phyloP scores from a whole-genome alignment of 2,329 filamentous ascomycete genomes.

The Trichoderma harzianum region DNA sequence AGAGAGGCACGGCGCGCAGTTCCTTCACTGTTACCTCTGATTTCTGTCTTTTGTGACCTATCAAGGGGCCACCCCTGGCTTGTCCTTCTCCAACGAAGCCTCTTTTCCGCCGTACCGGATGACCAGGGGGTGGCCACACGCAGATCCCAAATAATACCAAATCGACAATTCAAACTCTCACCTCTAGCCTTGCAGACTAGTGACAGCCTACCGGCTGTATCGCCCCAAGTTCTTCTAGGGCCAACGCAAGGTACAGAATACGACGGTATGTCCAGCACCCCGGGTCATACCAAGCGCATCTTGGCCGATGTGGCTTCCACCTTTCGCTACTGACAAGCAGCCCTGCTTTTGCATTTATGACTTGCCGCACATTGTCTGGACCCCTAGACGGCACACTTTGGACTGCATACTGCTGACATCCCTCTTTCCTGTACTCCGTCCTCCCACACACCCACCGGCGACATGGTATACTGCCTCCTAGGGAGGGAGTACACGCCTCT shows the following conservation, averaged over 20 bases:
- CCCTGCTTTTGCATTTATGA: conserved; percentile 8
- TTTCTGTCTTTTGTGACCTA: not conserved
- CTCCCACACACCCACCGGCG: conserved; percentile 8
- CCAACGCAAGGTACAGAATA: conserved; percentile 20
- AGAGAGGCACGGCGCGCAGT: not conserved
- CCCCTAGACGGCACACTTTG: conserved; percentile 4
- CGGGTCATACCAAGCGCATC: conserved; percentile 4
- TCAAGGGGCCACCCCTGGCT: conserved; percentile 1
- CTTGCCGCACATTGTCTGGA: conserved; percentile 1
- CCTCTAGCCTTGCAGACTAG: conserved; percentile 23
- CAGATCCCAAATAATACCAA: conserved; percentile 24
- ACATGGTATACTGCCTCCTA: not conserved
- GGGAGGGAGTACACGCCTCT: not conserved
- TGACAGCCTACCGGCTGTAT: conserved; percentile 20
- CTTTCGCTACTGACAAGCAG: conserved; percentile 5
- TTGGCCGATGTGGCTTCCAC: conserved; percentile 6
- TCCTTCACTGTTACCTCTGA: not conserved
- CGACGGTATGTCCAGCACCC: conserved; percentile 16
- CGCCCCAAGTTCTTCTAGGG: conserved; percentile 10
- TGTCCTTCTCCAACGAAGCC: conserved; percentile 14
- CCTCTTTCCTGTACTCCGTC: conserved; percentile 1
- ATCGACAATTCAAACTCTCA: conserved; percentile 18
- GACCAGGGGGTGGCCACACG: conserved; percentile 24
- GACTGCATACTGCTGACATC: conserved; percentile 8
- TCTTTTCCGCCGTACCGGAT: conserved; percentile 26